A percentile compares a stretch with the other conserved stretches of the same genome.
Conservation (phyloP, 805 yeast genomes). For the Barnettozyma salicaria region DNA sequence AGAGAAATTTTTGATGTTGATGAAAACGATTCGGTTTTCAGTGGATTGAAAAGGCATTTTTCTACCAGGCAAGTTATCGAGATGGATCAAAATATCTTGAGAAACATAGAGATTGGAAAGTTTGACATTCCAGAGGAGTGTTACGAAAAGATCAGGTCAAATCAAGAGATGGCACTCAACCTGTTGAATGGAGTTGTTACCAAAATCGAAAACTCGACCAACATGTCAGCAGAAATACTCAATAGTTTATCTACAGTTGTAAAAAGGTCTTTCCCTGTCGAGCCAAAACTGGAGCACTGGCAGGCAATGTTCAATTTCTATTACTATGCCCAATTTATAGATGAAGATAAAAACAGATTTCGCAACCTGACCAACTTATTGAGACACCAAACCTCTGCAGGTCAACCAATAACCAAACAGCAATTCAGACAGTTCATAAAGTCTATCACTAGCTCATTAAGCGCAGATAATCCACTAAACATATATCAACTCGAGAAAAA, state of each 20-base stretch:
- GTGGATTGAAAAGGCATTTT: conserved; percentile 42
- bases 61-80: conserved; percentile 8
- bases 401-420: conserved; percentile 10
- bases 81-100: conserved; percentile 11
- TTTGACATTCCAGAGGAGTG: conserved; percentile 4
- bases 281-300: conserved; percentile 19
- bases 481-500: conserved; percentile 4
- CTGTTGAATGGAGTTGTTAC: conserved; percentile 7
- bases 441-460: conserved; percentile 2
- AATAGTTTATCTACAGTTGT: neutral
- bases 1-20: conserved; percentile 6
- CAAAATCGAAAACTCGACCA: conserved; percentile 3
- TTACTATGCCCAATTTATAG: conserved; percentile 10
- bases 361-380: conserved; percentile 9
- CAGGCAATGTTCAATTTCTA: conserved; percentile 12
- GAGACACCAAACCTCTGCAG: conserved; percentile 17
- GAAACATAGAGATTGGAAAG: conserved; percentile 14
- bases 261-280: conserved; percentile 15
- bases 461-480: conserved; percentile 10
- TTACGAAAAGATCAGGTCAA: conserved; percentile 3
- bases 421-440: conserved; percentile 11
- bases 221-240: conserved; percentile 1
- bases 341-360: conserved; percentile 8
- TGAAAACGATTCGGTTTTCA: conserved; percentile 36
- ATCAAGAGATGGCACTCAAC: conserved; percentile 8